Evolutionary conservation across 2,329 filamentous ascomycete species (phyloP).

Genomic region (Cladophialophora immunda): DNA sequence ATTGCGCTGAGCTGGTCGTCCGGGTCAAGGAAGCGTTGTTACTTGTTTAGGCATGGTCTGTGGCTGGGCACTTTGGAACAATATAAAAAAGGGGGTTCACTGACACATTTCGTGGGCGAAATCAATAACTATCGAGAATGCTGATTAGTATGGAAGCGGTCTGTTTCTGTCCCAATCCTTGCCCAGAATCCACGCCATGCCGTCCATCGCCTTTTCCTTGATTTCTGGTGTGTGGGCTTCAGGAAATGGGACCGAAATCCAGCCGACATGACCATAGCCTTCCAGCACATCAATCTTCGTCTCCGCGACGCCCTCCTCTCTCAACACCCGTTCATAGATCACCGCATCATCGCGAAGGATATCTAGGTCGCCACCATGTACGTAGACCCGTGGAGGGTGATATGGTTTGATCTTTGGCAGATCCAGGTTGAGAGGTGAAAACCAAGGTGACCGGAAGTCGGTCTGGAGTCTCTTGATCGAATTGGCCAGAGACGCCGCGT

Average conservation of each 20-base stretch:
- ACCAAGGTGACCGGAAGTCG: neutral
- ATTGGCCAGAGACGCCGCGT: neutral
- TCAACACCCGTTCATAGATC: neutral
- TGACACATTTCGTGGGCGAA: neutral
- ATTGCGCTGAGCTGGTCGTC: neutral
- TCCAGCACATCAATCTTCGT: neutral
- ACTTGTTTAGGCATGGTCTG: neutral
- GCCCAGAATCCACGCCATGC: neutral
- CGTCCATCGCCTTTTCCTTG: neutral
- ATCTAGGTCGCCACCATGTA: neutral
- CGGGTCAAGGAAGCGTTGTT: neutral
- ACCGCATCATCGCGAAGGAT: neutral
- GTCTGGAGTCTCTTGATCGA: neutral
- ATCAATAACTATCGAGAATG: neutral
- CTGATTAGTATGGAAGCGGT: neutral
- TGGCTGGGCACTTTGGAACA: no score
- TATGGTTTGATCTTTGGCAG: neutral
- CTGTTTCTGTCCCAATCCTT: neutral
- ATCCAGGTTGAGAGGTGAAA: neutral
- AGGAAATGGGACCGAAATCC: neutral
- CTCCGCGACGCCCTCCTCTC: neutral
- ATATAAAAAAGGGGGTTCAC: no score
- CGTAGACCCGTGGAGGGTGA: neutral
- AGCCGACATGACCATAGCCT: neutral
- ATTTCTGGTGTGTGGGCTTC: neutral